These are phyloP conservation scores for Cylindrodendrum hubeiense DNA, from an alignment of 2,329 filamentous ascomycete species.

Conservation along the genomic window DNA sequence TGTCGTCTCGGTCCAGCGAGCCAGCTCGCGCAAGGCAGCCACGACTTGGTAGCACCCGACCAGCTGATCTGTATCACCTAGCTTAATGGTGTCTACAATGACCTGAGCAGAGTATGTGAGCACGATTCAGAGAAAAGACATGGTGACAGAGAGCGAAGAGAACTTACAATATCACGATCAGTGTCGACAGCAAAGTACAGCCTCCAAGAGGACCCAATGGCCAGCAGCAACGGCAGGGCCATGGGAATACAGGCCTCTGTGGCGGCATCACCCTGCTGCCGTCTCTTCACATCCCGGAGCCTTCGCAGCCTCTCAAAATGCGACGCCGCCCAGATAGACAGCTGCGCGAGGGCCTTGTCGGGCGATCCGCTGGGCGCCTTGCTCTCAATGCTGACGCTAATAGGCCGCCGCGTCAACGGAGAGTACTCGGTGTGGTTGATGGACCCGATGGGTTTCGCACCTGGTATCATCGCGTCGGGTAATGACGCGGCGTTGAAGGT, in stretches of 20 bases:
- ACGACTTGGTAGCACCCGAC: conserved; percentile 10
- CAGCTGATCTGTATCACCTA: conserved; percentile 4
- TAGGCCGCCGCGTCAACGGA: neutral
- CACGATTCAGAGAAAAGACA: too few species aligned
- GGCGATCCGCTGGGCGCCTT: neutral
- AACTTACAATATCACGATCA: neutral
- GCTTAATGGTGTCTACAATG: conserved; percentile 1
- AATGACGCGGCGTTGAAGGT: neutral
- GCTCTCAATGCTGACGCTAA: conserved; percentile 9
- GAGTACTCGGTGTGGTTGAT: conserved; percentile 2
- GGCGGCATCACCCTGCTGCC: neutral
- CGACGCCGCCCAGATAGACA: conserved; percentile 5
- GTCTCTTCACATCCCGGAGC: neutral
- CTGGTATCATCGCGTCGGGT: neutral
- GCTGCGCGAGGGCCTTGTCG: neutral
- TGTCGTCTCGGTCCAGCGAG: conserved; percentile 7
- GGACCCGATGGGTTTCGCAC: neutral
- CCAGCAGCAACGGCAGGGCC: neutral
- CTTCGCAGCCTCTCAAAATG: conserved; percentile 1
- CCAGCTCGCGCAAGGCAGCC: conserved; percentile 5
- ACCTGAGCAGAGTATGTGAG: neutral
- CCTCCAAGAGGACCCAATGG: neutral
- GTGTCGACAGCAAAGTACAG: conserved; percentile 9
- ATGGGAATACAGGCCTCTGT: neutral
- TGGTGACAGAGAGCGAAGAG: neutral